These are phyloP conservation scores for Trypanosoma conorhini DNA, from an alignment of 208 protist species.

Conservation along the genomic window DNA sequence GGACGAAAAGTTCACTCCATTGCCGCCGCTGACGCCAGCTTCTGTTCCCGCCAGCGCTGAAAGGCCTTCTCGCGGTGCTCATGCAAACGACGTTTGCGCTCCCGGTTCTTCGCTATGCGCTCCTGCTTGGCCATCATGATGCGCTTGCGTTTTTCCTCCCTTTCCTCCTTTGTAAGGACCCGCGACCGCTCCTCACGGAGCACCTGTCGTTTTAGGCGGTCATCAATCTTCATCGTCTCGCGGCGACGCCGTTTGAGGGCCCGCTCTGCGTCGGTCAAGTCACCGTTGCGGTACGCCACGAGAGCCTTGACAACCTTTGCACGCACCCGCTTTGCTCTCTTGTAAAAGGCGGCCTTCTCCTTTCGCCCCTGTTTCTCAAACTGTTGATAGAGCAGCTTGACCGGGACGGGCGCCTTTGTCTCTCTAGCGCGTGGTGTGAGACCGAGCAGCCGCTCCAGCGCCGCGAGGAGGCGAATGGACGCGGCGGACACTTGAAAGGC, in stretches of 20 bases:
- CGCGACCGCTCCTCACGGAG: conserved; percentile 43
- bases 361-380: conserved; percentile 41
- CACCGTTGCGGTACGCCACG: conserved; percentile 78
- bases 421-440: conserved; percentile 64
- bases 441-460: conserved; percentile 68
- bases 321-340: conserved; percentile 61
- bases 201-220: conserved; percentile 73
- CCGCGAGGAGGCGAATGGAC: conserved; percentile 63
- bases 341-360: conserved; percentile 63
- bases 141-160: conserved; percentile 74
- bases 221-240: conserved; percentile 80
- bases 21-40: conserved; percentile 48
- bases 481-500: conserved; percentile 65
- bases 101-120: conserved; percentile 86
- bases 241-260: conserved; percentile 60
- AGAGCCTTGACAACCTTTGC: conserved; percentile 68
- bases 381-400: conserved; percentile 82
- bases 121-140: conserved; percentile 86
- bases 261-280: conserved; percentile 72
- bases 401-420: conserved; percentile 75
- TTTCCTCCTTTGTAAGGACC: conserved; percentile 81
- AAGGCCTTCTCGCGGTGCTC: conserved; percentile 72
- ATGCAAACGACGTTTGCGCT: conserved; percentile 78
- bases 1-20: conserved; percentile 11
- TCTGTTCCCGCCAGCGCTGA: conserved; percentile 77